Evolutionary conservation across 768 basidiomycete genomes (phyloP).

Genomic region (Lepiota venenata): DNA sequence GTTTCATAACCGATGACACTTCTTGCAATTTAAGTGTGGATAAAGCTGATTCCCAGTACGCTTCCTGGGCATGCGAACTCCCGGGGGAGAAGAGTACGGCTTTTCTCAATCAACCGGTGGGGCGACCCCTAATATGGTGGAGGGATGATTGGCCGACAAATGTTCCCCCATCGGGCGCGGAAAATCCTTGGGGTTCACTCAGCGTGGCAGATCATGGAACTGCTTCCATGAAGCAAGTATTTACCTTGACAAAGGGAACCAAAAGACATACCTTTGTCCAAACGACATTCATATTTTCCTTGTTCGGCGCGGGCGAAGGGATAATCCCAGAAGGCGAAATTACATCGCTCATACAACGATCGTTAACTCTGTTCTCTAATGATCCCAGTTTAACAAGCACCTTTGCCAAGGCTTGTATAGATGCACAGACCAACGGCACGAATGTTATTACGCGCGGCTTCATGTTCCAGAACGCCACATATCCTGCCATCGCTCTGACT

Average conservation of each 20-base stretch:
- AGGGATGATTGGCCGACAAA: constrained; percentile 9
- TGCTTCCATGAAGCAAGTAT: constrained; percentile 20
- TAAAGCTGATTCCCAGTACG: not conserved
- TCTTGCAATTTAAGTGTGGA: not conserved
- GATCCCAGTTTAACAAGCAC: not conserved
- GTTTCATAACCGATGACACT: not conserved
- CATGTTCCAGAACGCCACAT: constrained; percentile 3
- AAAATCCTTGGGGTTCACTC: constrained; percentile 17
- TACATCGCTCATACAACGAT: constrained; percentile 12
- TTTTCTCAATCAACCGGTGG: constrained; percentile 7
- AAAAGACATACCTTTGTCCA: constrained; percentile 18
- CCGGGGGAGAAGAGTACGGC: constrained; percentile 9
- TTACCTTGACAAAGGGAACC: constrained; percentile 17
- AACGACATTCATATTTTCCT: constrained; percentile 16
- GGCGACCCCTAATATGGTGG: constrained; percentile 17
- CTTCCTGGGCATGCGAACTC: constrained; percentile 11
- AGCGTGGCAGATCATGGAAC: constrained; percentile 12
- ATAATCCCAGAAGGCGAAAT: constrained; percentile 13
- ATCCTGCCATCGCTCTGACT: constrained; percentile 2
- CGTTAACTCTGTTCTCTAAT: constrained; percentile 8
- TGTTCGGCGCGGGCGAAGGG: constrained; percentile 6
- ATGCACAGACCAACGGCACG: constrained; percentile 10
- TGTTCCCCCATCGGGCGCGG: constrained; percentile 11
- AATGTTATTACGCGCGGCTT: constrained; percentile 12
- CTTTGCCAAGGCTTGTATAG: constrained; percentile 5